Evolutionary conservation across 1,284 basidiomycete species (phyloP).

Genomic region (Cryptococcus amylolentus): DNA sequence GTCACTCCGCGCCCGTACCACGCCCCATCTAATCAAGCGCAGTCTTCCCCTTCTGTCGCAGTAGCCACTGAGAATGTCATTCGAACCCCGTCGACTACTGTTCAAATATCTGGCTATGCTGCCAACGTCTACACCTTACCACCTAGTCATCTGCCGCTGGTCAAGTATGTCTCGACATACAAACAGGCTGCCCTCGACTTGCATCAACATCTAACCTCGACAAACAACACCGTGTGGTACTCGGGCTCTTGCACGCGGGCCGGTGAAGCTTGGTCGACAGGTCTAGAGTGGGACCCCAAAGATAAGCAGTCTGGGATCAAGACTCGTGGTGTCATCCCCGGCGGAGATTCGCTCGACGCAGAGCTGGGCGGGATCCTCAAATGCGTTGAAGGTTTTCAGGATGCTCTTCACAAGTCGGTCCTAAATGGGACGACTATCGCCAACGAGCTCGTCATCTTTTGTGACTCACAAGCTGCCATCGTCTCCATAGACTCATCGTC

Average conservation of each 20-base stretch:
- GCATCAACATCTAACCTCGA: conserved; percentile 37
- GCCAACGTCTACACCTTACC: conserved; percentile 36
- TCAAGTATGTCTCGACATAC: conserved; percentile 41
- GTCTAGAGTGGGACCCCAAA: conserved; percentile 45
- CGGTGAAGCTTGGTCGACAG: conserved; percentile 48
- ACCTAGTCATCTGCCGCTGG: conserved; percentile 41
- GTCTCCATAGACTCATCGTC: conserved; percentile 45
- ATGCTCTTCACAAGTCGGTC: conserved; percentile 35
- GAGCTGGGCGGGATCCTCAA: conserved; percentile 47
- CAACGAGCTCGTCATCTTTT: conserved; percentile 46
- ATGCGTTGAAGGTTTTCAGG: conserved; percentile 45
- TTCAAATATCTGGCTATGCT: conserved; percentile 25
- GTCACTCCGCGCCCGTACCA: background rate
- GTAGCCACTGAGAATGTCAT: conserved; percentile 24
- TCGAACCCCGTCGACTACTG: conserved; percentile 29
- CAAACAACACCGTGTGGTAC: conserved; percentile 41
- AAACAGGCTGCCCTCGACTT: conserved; percentile 40
- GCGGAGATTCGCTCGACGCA: conserved; percentile 41
- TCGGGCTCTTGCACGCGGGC: conserved; percentile 43
- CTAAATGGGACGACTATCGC: conserved; percentile 34
- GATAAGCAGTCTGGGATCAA: conserved; percentile 38
- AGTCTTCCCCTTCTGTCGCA: background rate
- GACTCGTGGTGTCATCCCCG: conserved; percentile 37
- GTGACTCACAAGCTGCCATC: conserved; percentile 46
- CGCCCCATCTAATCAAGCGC: background rate